These are phyloP conservation scores for Aspergillus melleus DNA, from an alignment of 2,329 filamentous ascomycete species.

Conservation along the genomic window DNA sequence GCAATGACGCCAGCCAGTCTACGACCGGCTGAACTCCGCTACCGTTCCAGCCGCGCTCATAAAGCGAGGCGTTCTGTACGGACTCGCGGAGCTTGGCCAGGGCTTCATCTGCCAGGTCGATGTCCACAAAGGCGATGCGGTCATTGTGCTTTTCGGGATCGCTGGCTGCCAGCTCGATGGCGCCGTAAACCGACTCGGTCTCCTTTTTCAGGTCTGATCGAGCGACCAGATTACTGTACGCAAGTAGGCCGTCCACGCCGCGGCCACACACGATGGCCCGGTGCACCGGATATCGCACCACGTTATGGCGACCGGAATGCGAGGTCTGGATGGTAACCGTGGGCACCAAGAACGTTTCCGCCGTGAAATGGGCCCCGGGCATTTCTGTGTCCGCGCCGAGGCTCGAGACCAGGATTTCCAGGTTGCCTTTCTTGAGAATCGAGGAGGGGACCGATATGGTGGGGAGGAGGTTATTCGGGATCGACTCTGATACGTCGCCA, in stretches of 20 bases:
- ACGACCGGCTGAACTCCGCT: constrained; percentile 67
- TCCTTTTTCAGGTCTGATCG: constrained; percentile 33
- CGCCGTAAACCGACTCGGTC: constrained; percentile 34
- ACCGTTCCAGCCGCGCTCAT: constrained; percentile 71
- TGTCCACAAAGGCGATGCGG: constrained; percentile 59
- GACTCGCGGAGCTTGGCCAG: constrained; percentile 68
- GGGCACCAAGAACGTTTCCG: constrained; percentile 72
- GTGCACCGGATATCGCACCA: constrained; percentile 80
- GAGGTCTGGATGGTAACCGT: constrained; percentile 68
- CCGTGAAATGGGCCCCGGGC: constrained; percentile 50
- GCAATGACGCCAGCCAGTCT: constrained; percentile 59
- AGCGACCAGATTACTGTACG: constrained; percentile 34
- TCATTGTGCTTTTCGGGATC: constrained; percentile 29
- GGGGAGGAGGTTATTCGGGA: constrained; percentile 53
- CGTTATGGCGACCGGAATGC: constrained; percentile 62
- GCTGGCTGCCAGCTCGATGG: constrained; percentile 49
- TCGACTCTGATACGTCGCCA: constrained; percentile 51
- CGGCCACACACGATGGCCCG: constrained; percentile 72
- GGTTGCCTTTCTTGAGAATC: constrained; percentile 53
- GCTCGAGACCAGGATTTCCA: constrained; percentile 62
- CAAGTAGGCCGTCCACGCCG: constrained; percentile 65
- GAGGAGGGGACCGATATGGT: constrained; percentile 58
- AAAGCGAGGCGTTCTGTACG: constrained; percentile 67
- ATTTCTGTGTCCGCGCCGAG: constrained; percentile 51
- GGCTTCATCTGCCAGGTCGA: constrained; percentile 61